Base-by-base conservation (phyloP, 352 stramenopile species). In the Stramenopiles sp. region DNA sequence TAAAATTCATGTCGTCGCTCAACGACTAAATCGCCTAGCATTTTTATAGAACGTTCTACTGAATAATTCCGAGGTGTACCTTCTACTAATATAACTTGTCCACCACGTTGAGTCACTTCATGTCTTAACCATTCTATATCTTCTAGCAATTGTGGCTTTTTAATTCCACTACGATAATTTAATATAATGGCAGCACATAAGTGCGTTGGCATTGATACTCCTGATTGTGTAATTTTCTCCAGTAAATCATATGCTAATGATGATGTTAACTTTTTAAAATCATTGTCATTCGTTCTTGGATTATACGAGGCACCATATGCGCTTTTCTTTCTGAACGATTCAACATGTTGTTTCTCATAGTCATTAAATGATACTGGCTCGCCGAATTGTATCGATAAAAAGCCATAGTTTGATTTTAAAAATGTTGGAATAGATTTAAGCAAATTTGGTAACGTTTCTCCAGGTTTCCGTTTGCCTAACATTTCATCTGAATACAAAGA, bases 401-500 rank as follows among this genome's bases (percentile, higher is more conserved):
- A 91, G 13, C 88, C 88, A 79, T 92, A 93, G 79, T 91, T 76
- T 76, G 65, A 90, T 74, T 91, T 88, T 78, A 87, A 87, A 63
- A 89, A 82, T 7, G 92, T 83, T 27, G 85, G 87, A 38, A 85
- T 86, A 78, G 88, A 88, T 63, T 90, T 90, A 53, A 92, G 77
- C 65, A 93, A 78, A 88, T 63, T 90, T 89, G 79, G 92, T 85
- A 80, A 91, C 91, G 78, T 88, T 88, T 80, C 91, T 87, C 65
- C 74, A 31, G 65, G 74, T 20, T 73, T 73, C 4, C 33, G 74
- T 13, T 78, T 79, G 20, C 88, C 88, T 1, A 92, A 78, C 0
- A 93, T 80, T 31, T 93, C 88, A 23, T 92, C 90, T 78, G 92
- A 88, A 38, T 93, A 88, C 1, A 93, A 78, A 78, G 91, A 81